Evolutionary conservation across 805 yeast genomes (phyloP), one percentile per base, ranked within the genome.

Genomic region (Lipomyces yamadae): DNA sequence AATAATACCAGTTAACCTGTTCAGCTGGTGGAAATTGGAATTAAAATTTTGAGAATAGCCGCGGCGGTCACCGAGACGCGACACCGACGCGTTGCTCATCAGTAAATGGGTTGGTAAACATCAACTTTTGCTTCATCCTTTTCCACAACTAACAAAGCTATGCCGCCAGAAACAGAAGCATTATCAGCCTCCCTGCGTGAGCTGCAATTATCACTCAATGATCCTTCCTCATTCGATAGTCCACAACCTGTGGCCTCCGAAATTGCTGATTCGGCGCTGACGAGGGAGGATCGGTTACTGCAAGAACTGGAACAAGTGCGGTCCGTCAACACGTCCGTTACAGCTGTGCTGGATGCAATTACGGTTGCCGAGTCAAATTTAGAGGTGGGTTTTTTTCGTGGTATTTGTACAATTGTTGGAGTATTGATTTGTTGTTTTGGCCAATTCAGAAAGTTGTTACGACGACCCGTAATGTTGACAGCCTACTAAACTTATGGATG

Each of bases 401-500:
- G 35, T 13, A 11, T 15, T 11, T 18, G n/a, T 35, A 18, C 34
- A 13, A 11, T 8, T 45, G 6, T 42, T n/a, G 29, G 13, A 24
- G 39, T 37, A 37, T 37, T 37, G 13, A 37, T 11, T 11, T 37
- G 15, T 11, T 11, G 2, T 11, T 24, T 24, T 24, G 24, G 24
- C 24, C 24, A 24, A 24, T 37, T 37, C 33, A 69, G 72, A 48
- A 58, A 4, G 72, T 74, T 45, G 62, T 66, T 33, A 34, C 53
- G 2, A 68, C 76, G 33, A 64, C 75, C 3, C 58, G 56, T 37
- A 76, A 74, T 56, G 74, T 76, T 13, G 76, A 76, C 59, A 68
- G 65, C 37, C 61, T 76, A 48, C 69, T 76, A n/a, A 73, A 74
- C 56, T 63, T 68, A 53, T 76, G 78, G 78, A 72, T 74, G 45